phyloP scores from a whole-genome alignment of 2,329 filamentous ascomycete species.

The Alternaria metachromatica region DNA sequence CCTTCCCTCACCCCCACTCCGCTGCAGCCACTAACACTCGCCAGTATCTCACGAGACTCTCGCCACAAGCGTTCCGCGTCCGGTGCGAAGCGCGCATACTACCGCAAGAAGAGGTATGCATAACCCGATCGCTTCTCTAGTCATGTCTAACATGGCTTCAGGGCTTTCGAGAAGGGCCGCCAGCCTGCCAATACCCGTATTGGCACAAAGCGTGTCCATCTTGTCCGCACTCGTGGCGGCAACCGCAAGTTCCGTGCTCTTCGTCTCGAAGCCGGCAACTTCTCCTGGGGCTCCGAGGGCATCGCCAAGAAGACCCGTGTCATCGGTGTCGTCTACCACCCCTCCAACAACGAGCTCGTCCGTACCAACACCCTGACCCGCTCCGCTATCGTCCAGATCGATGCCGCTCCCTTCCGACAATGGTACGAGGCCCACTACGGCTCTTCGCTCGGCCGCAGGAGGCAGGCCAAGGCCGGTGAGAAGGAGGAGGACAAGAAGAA shows the following conservation, averaged over 20 bases:
- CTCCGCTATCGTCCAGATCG: slow-evolving; percentile 97
- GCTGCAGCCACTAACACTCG: slow-evolving; percentile 44
- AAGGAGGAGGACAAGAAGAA: slow-evolving; percentile 89
- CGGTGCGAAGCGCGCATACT: slow-evolving; percentile 81
- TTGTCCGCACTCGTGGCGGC: slow-evolving; percentile 95
- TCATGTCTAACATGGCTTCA: slow-evolving; percentile 71
- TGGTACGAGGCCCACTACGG: slow-evolving; percentile 99
- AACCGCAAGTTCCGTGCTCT: slow-evolving; percentile 99
- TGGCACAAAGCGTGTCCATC: slow-evolving; percentile 93
- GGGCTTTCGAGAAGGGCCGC: slow-evolving; percentile 99
- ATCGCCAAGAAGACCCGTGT: slow-evolving; percentile 99
- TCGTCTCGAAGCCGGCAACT: slow-evolving; percentile 98
- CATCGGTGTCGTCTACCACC: slow-evolving; percentile 98
- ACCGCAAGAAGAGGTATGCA: slow-evolving; percentile 66
- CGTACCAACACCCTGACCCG: slow-evolving; percentile 99
- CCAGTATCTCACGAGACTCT: slow-evolving; percentile 98
- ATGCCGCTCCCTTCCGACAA: slow-evolving; percentile 98
- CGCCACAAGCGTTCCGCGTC: slow-evolving; percentile 99
- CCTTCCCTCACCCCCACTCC: slow-evolving; percentile 5
- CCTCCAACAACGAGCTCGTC: slow-evolving; percentile 99
- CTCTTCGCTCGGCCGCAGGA: slow-evolving; percentile 83
- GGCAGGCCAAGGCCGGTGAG: slow-evolving; percentile 80
- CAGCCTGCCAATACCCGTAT: slow-evolving; percentile 99
- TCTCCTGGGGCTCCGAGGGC: slow-evolving; percentile 98
- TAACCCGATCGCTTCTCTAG: slow-evolving; percentile 69